phyloP scores from a whole-genome alignment of 768 basidiomycete genomes.

The Tylopilus sp. region DNA sequence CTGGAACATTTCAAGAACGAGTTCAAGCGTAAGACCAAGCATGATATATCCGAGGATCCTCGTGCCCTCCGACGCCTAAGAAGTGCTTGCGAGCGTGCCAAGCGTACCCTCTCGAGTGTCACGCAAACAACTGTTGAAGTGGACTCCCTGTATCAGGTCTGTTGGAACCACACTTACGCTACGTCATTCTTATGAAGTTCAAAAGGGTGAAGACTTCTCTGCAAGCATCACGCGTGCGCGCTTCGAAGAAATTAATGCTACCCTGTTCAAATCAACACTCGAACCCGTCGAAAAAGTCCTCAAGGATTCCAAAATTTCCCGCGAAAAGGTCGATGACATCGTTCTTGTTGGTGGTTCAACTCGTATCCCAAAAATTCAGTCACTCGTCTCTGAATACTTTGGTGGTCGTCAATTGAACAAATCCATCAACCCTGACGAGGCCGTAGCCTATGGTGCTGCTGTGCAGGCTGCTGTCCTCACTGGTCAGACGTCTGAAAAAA shows the following conservation, averaged over 20 bases:
- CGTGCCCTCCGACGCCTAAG: slow-evolving; percentile 95
- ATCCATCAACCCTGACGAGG: slow-evolving; percentile 99
- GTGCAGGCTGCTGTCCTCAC: slow-evolving; percentile 99
- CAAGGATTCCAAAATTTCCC: slow-evolving; percentile 97
- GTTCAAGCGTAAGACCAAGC: slow-evolving; percentile 97
- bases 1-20: slow-evolving; percentile 99
- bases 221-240: slow-evolving; percentile 99
- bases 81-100: slow-evolving; percentile 98
- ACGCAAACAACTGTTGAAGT: slow-evolving; percentile 99
- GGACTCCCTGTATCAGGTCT: slow-evolving; percentile 93
- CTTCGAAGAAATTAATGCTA: slow-evolving; percentile 99
- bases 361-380: slow-evolving; percentile 99
- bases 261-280: slow-evolving; percentile 92
- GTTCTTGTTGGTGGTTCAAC: slow-evolving; percentile 99
- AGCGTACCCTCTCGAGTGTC: slow-evolving; percentile 97
- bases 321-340: slow-evolving; percentile 97
- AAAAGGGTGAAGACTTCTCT: slow-evolving; percentile 93
- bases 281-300: slow-evolving; percentile 99
- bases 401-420: slow-evolving; percentile 98
- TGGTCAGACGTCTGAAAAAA: slow-evolving; percentile 98
- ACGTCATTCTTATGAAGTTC: slow-evolving; percentile 8
- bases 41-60: slow-evolving; percentile 94
- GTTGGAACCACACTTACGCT: slow-evolving; percentile 12
- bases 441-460: slow-evolving; percentile 99
- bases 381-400: slow-evolving; percentile 98